Evolutionary conservation across 768 basidiomycete species (phyloP).

Genomic region (Pleurotus ostreatus): DNA sequence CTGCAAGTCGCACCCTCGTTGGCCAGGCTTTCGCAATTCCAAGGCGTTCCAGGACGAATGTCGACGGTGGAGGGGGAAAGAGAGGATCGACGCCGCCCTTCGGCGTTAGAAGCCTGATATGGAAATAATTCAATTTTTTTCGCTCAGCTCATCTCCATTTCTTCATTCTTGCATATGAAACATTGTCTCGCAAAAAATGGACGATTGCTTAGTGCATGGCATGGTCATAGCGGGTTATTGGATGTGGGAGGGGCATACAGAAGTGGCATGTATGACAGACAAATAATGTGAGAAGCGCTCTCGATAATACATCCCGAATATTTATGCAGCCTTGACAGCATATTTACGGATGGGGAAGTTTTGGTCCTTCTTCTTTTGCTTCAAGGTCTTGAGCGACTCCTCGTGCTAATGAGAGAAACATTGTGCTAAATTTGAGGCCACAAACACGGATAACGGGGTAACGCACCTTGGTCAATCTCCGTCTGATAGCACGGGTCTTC

Average conservation of each 20-base stretch:
- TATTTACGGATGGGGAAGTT: conserved; percentile 95
- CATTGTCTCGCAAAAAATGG: background rate
- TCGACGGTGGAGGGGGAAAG: background rate
- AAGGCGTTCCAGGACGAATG: conserved; percentile 2
- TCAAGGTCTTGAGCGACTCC: conserved; percentile 79
- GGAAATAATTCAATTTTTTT: background rate
- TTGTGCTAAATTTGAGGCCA: background rate
- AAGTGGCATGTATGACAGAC: background rate
- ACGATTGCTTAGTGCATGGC: background rate
- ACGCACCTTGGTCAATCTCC: conserved; percentile 85
- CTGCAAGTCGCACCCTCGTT: background rate
- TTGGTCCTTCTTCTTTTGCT: conserved; percentile 89
- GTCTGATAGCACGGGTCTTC: conserved; percentile 97
- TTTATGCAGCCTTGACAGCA: conserved; percentile 84
- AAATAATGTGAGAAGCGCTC: conserved; percentile 3
- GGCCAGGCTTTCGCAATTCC: background rate
- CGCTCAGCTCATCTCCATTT: background rate
- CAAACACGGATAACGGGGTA: background rate
- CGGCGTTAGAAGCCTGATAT: conserved; percentile 3
- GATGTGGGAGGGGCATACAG: conserved; percentile 2
- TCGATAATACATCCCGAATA: conserved; percentile 5
- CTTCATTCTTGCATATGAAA: conserved; percentile 1
- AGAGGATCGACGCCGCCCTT: background rate
- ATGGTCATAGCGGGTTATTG: conserved; percentile 4
- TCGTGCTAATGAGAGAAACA: conserved; percentile 57